A percentile compares a stretch with the other conserved stretches of the same genome.
These are phyloP conservation scores for Cystofilobasidium ferigula DNA, from an alignment of 768 basidiomycete species.

Conservation along the genomic window DNA sequence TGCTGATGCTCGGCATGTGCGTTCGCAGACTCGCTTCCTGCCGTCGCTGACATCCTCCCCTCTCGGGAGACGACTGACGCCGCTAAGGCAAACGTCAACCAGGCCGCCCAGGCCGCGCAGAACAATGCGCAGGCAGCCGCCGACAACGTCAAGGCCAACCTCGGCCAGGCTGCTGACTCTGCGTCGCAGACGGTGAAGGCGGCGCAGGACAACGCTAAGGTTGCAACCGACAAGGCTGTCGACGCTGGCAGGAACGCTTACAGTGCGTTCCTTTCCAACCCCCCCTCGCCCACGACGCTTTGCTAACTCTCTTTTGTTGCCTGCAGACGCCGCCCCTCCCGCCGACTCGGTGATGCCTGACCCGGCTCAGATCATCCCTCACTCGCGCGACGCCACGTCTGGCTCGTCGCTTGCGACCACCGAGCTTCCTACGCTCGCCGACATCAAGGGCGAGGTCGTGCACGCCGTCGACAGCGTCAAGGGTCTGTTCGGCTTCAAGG, in stretches of 20 bases:
- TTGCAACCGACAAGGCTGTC: not conserved
- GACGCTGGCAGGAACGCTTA: not conserved
- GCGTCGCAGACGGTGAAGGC: too few species aligned
- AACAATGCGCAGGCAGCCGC: too few species aligned
- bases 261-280: not conserved
- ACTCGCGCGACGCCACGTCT: not conserved
- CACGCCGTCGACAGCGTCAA: conserved; percentile 3
- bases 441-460: conserved; percentile 2
- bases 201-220: not conserved
- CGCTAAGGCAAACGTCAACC: too few species aligned
- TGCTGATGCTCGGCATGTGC: too few species aligned
- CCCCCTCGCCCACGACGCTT: not conserved
- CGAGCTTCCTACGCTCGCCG: conserved; percentile 9
- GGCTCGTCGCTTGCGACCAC: not conserved
- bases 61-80: too few species aligned
- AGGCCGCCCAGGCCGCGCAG: too few species aligned
- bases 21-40: too few species aligned
- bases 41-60: too few species aligned
- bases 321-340: too few species aligned
- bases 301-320: too few species aligned
- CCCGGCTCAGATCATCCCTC: not conserved
- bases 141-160: conserved; percentile 1
- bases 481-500: not conserved
- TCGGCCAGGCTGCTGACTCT: not conserved
- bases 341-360: too few species aligned